phyloP scores from a whole-genome alignment of 495 filamentous ascomycete genomes.

The Penicillium parvum region DNA sequence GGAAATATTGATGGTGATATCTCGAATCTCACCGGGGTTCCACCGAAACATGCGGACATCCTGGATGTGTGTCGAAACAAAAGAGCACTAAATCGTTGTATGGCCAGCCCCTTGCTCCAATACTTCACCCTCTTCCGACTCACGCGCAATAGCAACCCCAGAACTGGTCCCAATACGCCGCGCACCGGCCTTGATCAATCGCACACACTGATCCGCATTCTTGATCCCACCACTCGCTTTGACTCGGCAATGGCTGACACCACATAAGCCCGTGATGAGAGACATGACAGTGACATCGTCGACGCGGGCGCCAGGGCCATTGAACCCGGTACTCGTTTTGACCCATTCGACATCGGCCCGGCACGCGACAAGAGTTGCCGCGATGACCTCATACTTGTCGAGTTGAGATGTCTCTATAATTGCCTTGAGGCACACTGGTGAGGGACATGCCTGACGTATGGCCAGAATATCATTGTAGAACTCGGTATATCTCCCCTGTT shows the following conservation, averaged over 20 bases:
- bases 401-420: constrained; percentile 65
- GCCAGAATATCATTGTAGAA: constrained; percentile 56
- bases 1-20: too few species aligned
- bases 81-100: constrained; percentile 12
- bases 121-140: constrained; percentile 30
- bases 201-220: constrained; percentile 45
- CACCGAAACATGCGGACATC: too few species aligned
- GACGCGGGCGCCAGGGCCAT: constrained; percentile 52
- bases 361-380: constrained; percentile 53
- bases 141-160: constrained; percentile 54
- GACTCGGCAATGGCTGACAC: constrained; percentile 43
- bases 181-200: constrained; percentile 62
- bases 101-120: constrained; percentile 18
- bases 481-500: constrained; percentile 42
- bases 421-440: constrained; percentile 53
- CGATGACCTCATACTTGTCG: constrained; percentile 50
- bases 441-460: constrained; percentile 48
- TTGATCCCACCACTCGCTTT: constrained; percentile 66
- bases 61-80: too few species aligned
- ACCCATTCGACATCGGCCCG: constrained; percentile 61
- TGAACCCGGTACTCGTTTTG: constrained; percentile 69
- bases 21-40: too few species aligned
- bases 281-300: constrained; percentile 58
- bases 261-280: constrained; percentile 33
- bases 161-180: constrained; percentile 59